Percentiles rank a stretch among this genome's conserved stretches.
Evolutionary conservation across 2,329 filamentous ascomycete species (phyloP).

Genomic region (Fusarium abutilonis): DNA sequence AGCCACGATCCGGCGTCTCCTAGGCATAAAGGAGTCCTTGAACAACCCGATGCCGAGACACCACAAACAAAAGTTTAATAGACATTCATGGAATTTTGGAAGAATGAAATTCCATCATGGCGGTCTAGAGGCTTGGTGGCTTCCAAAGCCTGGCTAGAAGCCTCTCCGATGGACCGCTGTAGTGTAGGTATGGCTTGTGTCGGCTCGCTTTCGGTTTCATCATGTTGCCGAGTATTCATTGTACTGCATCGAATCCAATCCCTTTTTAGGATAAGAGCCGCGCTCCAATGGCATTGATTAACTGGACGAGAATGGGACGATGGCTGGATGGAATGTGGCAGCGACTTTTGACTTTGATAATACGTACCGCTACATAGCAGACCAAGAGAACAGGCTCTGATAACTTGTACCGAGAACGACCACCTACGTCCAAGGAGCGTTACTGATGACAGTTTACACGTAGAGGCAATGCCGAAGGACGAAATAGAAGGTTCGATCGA

Average conservation of each 20-base stretch:
- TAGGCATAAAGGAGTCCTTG: conserved; percentile 2
- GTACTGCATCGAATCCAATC: not conserved
- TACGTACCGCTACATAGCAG: not conserved
- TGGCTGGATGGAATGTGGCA: conserved; percentile 24
- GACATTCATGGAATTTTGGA: not conserved
- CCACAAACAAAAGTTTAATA: conserved; percentile 7
- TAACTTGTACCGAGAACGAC: conserved; percentile 6
- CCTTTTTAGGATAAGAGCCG: conserved; percentile 5
- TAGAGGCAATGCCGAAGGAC: conserved; percentile 14
- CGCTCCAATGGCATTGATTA: not conserved
- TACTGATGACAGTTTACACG: conserved; percentile 2
- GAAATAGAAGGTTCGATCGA: conserved; percentile 17
- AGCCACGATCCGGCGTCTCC: conserved; percentile 23
- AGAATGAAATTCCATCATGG: conserved; percentile 10
- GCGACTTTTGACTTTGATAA: conserved; percentile 14
- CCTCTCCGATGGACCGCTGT: conserved; percentile 1
- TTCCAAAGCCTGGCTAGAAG: conserved; percentile 21
- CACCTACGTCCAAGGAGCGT: conserved; percentile 8
- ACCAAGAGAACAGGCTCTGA: not conserved
- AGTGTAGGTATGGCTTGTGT: not conserved
- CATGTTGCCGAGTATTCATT: too few species aligned
- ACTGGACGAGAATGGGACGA: not conserved
- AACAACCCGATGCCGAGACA: conserved; percentile 7
- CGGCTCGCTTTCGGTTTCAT: too few species aligned
- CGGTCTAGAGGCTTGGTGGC: conserved; percentile 1